A percentile compares a stretch with the other conserved stretches of the same genome.
These are phyloP conservation scores for Ophiostoma himal-ulmi DNA, from an alignment of 2,329 filamentous ascomycete genomes.

Conservation along the genomic window DNA sequence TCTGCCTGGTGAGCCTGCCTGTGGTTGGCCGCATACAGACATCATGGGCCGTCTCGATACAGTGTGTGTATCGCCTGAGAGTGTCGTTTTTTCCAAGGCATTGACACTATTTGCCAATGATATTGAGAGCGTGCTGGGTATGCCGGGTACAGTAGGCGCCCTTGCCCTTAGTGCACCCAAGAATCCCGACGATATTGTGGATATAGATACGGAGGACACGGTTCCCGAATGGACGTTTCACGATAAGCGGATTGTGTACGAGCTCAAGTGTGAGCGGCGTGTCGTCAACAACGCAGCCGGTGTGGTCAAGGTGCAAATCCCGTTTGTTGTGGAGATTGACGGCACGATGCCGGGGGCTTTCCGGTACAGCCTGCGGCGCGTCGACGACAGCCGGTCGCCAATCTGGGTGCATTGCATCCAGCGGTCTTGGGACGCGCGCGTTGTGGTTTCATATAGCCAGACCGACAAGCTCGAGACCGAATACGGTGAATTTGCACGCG, in stretches of 20 bases:
- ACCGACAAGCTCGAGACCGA: constrained; percentile 24
- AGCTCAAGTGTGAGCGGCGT: constrained; percentile 27
- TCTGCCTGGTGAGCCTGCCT: constrained; percentile 20
- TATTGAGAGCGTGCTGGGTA: constrained; percentile 22
- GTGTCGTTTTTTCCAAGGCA: constrained; percentile 30
- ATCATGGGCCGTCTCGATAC: constrained; percentile 26
- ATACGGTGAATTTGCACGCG: constrained; percentile 29
- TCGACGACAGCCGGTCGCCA: constrained; percentile 22
- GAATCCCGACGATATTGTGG: neutral
- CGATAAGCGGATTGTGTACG: constrained; percentile 27
- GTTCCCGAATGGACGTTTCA: constrained; percentile 15
- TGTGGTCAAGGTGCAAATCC: constrained; percentile 12
- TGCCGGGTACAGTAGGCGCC: neutral
- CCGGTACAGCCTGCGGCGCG: constrained; percentile 28
- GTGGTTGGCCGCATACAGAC: constrained; percentile 28
- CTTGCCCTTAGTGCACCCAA: neutral
- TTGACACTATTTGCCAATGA: constrained; percentile 30
- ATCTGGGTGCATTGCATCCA: constrained; percentile 32
- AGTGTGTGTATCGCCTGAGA: constrained; percentile 19
- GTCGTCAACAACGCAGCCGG: neutral
- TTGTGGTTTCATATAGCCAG: constrained; percentile 27
- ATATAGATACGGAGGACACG: neutral
- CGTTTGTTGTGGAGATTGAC: constrained; percentile 29
- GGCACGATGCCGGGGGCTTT: constrained; percentile 23
- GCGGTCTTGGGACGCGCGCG: constrained; percentile 33